Conservation (phyloP, 192 early-diverging fungal species). For the Chytriomyces hyalinus region DNA sequence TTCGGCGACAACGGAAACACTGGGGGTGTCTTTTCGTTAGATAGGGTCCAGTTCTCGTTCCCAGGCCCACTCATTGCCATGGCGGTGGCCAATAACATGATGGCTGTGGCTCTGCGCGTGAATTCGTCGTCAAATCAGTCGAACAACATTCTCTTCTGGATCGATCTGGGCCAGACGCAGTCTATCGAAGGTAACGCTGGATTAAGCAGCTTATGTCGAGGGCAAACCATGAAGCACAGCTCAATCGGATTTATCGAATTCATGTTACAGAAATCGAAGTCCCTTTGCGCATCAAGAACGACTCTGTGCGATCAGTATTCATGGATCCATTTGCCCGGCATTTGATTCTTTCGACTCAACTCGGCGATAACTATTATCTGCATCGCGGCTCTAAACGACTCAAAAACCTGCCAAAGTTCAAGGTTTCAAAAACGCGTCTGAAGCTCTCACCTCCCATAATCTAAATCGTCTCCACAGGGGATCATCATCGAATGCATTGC, state of each 20-base stretch:
- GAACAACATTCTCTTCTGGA: slow-evolving; percentile 66
- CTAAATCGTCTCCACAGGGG: slow-evolving; percentile 50
- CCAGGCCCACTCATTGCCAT: slow-evolving; percentile 74
- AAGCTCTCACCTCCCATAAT: slow-evolving; percentile 2
- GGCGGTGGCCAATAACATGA: slow-evolving; percentile 82
- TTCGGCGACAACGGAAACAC: too few relatives aligned
- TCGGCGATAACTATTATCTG: slow-evolving; percentile 91
- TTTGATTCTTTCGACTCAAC: slow-evolving; percentile 83
- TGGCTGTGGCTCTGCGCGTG: slow-evolving; percentile 79
- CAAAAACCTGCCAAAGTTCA: slow-evolving; percentile 77
- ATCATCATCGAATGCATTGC: slow-evolving; percentile 86
- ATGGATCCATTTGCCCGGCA: slow-evolving; percentile 90
- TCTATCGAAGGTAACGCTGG: slow-evolving; percentile 70
- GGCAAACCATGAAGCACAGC: not conserved
- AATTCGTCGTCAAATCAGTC: slow-evolving; percentile 20
- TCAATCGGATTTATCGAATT: not conserved
- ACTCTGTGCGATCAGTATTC: slow-evolving; percentile 74
- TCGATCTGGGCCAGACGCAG: slow-evolving; percentile 85
- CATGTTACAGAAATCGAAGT: slow-evolving; percentile 72
- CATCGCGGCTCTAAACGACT: slow-evolving; percentile 85
- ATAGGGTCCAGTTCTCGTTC: slow-evolving; percentile 88
- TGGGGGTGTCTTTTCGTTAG: slow-evolving; percentile 70
- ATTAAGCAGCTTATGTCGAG: not conserved
- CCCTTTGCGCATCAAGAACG: slow-evolving; percentile 60
- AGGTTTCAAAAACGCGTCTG: slow-evolving; percentile 50